Conservation (phyloP, 2,329 filamentous ascomycete species). For the Cucurbitaria berberidis region DNA sequence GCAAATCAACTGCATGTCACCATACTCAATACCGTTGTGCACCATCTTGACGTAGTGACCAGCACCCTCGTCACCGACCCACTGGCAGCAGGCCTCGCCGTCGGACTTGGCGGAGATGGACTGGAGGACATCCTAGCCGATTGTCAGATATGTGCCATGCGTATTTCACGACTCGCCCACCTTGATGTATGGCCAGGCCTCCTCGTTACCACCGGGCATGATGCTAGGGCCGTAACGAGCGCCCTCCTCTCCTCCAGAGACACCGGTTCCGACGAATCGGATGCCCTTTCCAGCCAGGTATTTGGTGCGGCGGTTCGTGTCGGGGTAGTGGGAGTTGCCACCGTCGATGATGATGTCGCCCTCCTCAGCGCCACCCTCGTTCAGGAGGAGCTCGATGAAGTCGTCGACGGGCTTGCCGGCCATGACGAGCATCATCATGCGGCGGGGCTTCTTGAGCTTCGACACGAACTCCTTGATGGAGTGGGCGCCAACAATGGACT, state of each 20-base stretch:
- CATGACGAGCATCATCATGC: constrained; percentile 99
- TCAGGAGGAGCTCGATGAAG: constrained; percentile 93
- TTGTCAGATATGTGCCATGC: constrained; percentile 22
- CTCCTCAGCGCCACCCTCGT: constrained; percentile 51
- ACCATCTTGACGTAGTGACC: constrained; percentile 99
- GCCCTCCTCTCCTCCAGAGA: constrained; percentile 99
- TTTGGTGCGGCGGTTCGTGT: constrained; percentile 95
- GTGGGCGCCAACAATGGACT: constrained; percentile 93
- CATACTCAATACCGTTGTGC: constrained; percentile 99
- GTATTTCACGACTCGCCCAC: constrained; percentile 14
- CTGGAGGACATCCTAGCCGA: constrained; percentile 83
- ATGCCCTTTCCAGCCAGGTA: constrained; percentile 88
- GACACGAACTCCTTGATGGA: constrained; percentile 90
- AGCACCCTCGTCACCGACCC: constrained; percentile 99
- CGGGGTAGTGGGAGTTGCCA: constrained; percentile 98
- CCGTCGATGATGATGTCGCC: constrained; percentile 99
- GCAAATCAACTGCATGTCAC: constrained; percentile 99
- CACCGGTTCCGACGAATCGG: constrained; percentile 94
- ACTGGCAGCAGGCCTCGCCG: constrained; percentile 97
- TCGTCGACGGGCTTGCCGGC: constrained; percentile 97
- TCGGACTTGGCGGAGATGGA: constrained; percentile 97
- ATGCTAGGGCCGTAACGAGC: constrained; percentile 95
- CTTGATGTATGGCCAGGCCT: constrained; percentile 97
- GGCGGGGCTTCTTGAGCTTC: constrained; percentile 97
- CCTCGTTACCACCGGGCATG: constrained; percentile 99